Evolutionary conservation across 805 yeast species (phyloP).

Genomic region (Lipomyces japonicus): DNA sequence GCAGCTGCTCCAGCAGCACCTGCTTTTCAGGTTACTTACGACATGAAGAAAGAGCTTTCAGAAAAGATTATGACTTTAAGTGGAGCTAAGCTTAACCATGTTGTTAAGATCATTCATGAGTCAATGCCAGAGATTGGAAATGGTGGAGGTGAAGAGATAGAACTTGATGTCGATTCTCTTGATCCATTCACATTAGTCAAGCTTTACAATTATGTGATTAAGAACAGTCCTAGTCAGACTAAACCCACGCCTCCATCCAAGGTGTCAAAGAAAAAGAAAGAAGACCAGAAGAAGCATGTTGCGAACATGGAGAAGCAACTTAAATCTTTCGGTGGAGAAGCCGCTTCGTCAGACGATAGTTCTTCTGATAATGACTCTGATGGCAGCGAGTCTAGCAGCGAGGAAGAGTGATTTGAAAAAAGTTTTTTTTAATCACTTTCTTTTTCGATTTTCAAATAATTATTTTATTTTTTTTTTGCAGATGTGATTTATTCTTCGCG

Average conservation of each 20-base stretch:
- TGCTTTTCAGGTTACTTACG: conserved; percentile 68
- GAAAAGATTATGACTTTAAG: conserved; percentile 76
- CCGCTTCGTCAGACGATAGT: conserved; percentile 19
- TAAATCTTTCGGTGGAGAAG: conserved; percentile 55
- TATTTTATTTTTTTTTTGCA: not conserved
- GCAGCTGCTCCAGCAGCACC: conserved; percentile 32
- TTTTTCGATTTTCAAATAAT: not conserved
- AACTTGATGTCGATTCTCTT: conserved; percentile 89
- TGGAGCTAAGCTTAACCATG: conserved; percentile 77
- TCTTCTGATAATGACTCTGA: conserved; percentile 28
- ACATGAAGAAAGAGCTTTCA: conserved; percentile 91
- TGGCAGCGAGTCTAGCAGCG: conserved; percentile 16
- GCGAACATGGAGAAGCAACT: conserved; percentile 70
- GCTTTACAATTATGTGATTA: conserved; percentile 76
- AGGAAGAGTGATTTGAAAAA: conserved; percentile 15
- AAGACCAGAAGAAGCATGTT: conserved; percentile 62
- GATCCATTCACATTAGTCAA: conserved; percentile 79
- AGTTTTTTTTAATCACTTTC: not conserved
- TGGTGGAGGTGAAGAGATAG: conserved; percentile 70
- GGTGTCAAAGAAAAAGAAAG: conserved; percentile 43
- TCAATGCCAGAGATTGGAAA: conserved; percentile 58
- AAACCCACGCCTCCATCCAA: conserved; percentile 24
- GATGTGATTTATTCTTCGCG: not conserved
- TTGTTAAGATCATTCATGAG: conserved; percentile 79
- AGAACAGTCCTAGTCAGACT: conserved; percentile 35